Evolutionary conservation across 768 basidiomycete genomes (phyloP).

Genomic region (Serendipita sp.): DNA sequence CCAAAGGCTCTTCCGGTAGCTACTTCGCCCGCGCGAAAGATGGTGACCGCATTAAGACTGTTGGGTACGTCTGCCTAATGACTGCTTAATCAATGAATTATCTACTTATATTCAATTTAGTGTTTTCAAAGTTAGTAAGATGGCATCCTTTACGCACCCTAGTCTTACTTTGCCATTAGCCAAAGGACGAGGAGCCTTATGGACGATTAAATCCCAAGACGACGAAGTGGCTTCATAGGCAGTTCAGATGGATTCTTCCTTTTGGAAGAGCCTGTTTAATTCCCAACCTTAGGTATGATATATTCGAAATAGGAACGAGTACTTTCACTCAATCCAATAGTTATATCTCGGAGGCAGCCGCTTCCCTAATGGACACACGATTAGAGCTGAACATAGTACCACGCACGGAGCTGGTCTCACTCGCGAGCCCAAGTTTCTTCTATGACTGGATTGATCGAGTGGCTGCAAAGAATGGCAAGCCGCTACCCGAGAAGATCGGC

Average conservation of each 20-base stretch:
- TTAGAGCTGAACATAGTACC: slow-evolving; percentile 70
- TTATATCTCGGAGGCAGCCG: slow-evolving; percentile 81
- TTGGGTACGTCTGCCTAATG: slow-evolving; percentile 41
- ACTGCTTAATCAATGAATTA: background rate
- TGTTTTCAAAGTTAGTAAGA: slow-evolving; percentile 48
- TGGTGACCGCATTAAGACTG: slow-evolving; percentile 61
- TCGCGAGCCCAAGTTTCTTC: slow-evolving; percentile 77
- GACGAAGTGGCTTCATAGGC: slow-evolving; percentile 78
- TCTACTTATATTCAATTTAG: slow-evolving; percentile 22
- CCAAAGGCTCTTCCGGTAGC: slow-evolving; percentile 76
- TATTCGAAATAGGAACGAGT: slow-evolving; percentile 4
- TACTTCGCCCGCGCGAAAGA: slow-evolving; percentile 78
- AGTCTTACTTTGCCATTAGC: too few species aligned
- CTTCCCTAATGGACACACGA: slow-evolving; percentile 62
- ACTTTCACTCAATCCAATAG: slow-evolving; percentile 21
- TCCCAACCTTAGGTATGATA: slow-evolving; percentile 60
- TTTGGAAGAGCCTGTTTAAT: slow-evolving; percentile 82
- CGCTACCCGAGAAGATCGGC: slow-evolving; percentile 74
- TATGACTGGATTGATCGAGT: slow-evolving; percentile 83
- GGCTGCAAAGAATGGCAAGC: slow-evolving; percentile 68
- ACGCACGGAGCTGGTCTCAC: slow-evolving; percentile 62
- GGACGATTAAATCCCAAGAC: slow-evolving; percentile 84
- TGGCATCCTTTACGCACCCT: too few species aligned
- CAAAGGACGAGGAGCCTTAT: slow-evolving; percentile 67
- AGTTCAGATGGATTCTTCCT: slow-evolving; percentile 78